phyloP scores from a whole-genome alignment of 495 filamentous ascomycete genomes.

The Oidiodendron maius region DNA sequence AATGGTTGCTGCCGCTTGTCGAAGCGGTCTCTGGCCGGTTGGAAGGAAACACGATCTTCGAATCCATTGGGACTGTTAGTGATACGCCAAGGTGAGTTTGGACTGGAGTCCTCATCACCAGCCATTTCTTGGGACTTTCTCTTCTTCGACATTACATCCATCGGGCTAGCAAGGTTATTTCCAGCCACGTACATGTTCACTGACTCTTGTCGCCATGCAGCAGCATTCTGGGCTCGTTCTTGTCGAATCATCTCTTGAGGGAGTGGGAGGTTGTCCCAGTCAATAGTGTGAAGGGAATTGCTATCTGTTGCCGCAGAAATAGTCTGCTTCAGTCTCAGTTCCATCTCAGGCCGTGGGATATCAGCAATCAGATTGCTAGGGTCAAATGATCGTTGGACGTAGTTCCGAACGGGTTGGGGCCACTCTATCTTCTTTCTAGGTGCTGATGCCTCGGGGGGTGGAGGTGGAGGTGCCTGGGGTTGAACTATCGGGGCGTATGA shows the following conservation, averaged over 20 bases:
- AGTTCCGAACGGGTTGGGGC: conserved; percentile 68
- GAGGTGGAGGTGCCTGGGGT: conserved; percentile 14
- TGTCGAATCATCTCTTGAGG: conserved; percentile 80
- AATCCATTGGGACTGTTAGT: conserved; percentile 58
- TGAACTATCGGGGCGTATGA: conserved; percentile 43
- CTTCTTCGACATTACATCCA: conserved; percentile 55
- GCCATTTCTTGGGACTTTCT: conserved; percentile 68
- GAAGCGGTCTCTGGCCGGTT: conserved; percentile 28
- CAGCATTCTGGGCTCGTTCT: conserved; percentile 51
- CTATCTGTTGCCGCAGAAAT: conserved; percentile 74
- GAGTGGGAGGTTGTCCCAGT: conserved; percentile 81
- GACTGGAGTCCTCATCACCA: conserved; percentile 28
- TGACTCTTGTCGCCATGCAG: conserved; percentile 25
- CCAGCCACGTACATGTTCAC: conserved; percentile 15
- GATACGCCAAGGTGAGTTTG: conserved; percentile 66
- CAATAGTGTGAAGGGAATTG: conserved; percentile 58
- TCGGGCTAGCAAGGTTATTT: conserved; percentile 8
- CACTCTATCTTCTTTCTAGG: conserved; percentile 62
- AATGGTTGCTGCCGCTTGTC: conserved; percentile 44
- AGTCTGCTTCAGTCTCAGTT: conserved; percentile 75
- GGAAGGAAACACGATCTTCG: conserved; percentile 71
- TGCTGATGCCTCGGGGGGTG: conserved; percentile 18
- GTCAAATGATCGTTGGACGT: conserved; percentile 80
- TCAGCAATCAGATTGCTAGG: conserved; percentile 59
- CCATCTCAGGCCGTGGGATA: conserved; percentile 64